Evolutionary conservation across 2,329 filamentous ascomycete species (phyloP).

Genomic region (Penicillium sp.): DNA sequence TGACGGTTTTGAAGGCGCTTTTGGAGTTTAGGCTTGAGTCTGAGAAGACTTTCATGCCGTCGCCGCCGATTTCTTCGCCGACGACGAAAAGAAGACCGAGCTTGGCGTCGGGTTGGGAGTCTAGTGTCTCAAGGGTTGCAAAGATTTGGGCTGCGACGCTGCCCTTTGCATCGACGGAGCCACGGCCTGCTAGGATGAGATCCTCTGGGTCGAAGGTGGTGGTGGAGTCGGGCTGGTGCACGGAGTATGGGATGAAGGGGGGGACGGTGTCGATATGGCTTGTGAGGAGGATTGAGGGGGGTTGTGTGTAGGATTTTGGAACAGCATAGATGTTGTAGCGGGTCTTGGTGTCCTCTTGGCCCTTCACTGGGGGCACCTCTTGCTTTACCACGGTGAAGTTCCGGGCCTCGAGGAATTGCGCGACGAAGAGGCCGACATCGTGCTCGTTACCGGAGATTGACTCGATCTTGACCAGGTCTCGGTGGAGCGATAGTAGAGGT

Average conservation of each 20-base stretch:
- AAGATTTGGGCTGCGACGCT: conserved; percentile 48
- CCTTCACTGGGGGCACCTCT: conserved; percentile 25
- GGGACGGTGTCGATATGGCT: conserved; percentile 78
- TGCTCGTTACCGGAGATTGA: conserved; percentile 71
- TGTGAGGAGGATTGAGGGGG: conserved; percentile 46
- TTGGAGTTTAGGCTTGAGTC: conserved; percentile 48
- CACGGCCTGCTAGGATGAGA: conserved; percentile 46
- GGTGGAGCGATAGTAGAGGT: conserved; percentile 69
- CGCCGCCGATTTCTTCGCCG: conserved; percentile 77
- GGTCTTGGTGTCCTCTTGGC: conserved; percentile 12
- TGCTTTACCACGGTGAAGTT: conserved; percentile 66
- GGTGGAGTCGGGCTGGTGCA: conserved; percentile 43
- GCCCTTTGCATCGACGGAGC: conserved; percentile 49
- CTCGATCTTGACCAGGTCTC: conserved; percentile 69
- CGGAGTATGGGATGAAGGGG: conserved; percentile 50
- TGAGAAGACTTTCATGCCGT: conserved; percentile 68
- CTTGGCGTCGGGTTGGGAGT: conserved; percentile 38
- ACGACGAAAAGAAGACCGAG: conserved; percentile 64
- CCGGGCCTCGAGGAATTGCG: conserved; percentile 61
- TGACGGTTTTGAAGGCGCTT: conserved; percentile 63
- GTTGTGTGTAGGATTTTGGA: conserved; percentile 22
- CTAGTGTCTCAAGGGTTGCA: conserved; percentile 48
- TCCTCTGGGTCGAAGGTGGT: conserved; percentile 23
- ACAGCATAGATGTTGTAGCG: conserved; percentile 78
- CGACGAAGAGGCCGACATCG: conserved; percentile 66